phyloP scores from a whole-genome alignment of 768 basidiomycete species.

The Macrocybe gigantea region DNA sequence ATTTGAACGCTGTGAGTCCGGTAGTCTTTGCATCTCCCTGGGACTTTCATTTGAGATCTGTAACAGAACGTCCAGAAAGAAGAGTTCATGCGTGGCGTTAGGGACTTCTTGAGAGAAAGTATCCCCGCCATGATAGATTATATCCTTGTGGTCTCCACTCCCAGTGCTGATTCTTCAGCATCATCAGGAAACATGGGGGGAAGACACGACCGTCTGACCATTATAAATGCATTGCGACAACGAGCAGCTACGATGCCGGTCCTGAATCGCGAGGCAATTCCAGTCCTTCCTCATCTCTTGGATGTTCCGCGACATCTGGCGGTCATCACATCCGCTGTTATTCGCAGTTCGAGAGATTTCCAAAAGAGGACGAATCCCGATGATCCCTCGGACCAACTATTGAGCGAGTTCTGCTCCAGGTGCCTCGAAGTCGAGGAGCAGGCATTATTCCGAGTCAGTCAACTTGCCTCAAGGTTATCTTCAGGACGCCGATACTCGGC shows the following conservation, averaged over 20 bases:
- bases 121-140: slow-evolving; percentile 75
- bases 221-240: slow-evolving; percentile 52
- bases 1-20: slow-evolving; percentile 62
- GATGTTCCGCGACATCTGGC: slow-evolving; percentile 80
- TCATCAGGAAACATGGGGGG: slow-evolving; percentile 24
- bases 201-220: slow-evolving; percentile 46
- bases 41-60: not conserved
- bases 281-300: slow-evolving; percentile 64
- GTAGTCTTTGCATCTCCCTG: not conserved
- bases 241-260: slow-evolving; percentile 49
- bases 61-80: slow-evolving; percentile 63
- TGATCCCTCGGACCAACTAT: slow-evolving; percentile 28
- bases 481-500: slow-evolving; percentile 14
- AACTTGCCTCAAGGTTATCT: slow-evolving; percentile 39
- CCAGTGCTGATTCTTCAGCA: slow-evolving; percentile 25
- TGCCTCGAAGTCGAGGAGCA: slow-evolving; percentile 72
- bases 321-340: slow-evolving; percentile 68
- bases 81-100: slow-evolving; percentile 75
- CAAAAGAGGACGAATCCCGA: slow-evolving; percentile 23
- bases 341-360: slow-evolving; percentile 50
- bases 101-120: slow-evolving; percentile 64
- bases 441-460: slow-evolving; percentile 61
- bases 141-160: slow-evolving; percentile 64
- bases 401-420: slow-evolving; percentile 51
- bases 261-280: slow-evolving; percentile 66